Evolutionary conservation across 2,329 filamentous ascomycete genomes (phyloP).

Genomic region (Penicillium paneum): DNA sequence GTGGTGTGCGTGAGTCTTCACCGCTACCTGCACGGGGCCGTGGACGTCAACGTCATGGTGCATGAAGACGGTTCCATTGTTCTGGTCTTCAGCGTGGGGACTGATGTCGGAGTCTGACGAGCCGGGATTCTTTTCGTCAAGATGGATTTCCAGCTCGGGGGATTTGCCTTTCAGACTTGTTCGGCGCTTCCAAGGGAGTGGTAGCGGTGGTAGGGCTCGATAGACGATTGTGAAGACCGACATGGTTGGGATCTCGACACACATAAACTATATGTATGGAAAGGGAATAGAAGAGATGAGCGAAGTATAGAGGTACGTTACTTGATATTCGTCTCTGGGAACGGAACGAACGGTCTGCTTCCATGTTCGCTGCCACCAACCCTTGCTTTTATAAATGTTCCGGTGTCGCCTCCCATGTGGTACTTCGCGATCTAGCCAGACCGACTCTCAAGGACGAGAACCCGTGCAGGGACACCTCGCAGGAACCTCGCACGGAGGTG

Average conservation of each 20-base stretch:
- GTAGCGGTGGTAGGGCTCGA: constrained; percentile 19
- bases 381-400: constrained; percentile 7
- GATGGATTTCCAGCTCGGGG: constrained; percentile 7
- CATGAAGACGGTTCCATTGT: constrained; percentile 6
- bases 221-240: constrained; percentile 20
- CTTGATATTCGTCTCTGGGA: background rate
- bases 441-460: constrained; percentile 17
- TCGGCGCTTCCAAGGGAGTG: constrained; percentile 18
- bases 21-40: constrained; percentile 22
- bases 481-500: constrained; percentile 19
- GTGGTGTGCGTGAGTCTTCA: constrained; percentile 13
- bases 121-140: background rate
- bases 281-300: background rate
- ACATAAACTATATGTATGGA: background rate
- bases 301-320: background rate
- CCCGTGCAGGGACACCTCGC: constrained; percentile 17
- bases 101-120: background rate
- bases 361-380: background rate
- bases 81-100: background rate
- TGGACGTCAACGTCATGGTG: constrained; percentile 24
- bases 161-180: constrained; percentile 17
- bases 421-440: constrained; percentile 9
- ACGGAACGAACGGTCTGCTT: background rate
- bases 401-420: background rate
- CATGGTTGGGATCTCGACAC: constrained; percentile 11